Evolutionary conservation across 176 grass and related monocot species (phyloP).

Genomic region (Neostapfia colusana): DNA sequence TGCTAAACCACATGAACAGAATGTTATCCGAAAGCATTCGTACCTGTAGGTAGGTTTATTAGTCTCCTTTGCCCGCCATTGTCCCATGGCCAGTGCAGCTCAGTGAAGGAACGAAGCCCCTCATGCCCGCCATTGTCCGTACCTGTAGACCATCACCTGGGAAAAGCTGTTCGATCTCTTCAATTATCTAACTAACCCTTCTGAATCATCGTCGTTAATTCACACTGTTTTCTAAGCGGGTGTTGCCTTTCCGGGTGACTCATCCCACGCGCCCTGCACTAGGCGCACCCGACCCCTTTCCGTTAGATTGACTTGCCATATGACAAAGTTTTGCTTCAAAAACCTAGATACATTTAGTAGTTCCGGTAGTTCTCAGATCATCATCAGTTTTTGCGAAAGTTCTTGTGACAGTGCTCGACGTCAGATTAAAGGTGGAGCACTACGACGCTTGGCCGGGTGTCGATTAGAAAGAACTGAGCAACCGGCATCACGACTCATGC

Average conservation of each 20-base stretch:
- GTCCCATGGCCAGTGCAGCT: not conserved
- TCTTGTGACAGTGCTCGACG: not conserved
- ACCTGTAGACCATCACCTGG: slow-evolving; percentile 38
- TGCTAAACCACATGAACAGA: not conserved
- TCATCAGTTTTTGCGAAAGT: not conserved
- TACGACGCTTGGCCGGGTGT: not conserved
- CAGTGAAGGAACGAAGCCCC: not conserved
- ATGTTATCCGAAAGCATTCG: not conserved
- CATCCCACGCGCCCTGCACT: slow-evolving; percentile 25
- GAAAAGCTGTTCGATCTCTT: slow-evolving; percentile 24
- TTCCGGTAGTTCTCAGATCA: not conserved
- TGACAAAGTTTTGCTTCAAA: not conserved
- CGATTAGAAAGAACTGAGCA: not conserved
- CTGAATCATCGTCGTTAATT: not conserved
- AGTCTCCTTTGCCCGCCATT: not conserved
- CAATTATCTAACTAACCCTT: not conserved
- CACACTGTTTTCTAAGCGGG: slow-evolving; percentile 16
- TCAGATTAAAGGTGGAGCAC: not conserved
- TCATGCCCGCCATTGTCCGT: slow-evolving; percentile 32
- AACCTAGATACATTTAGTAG: not conserved
- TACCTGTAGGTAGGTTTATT: too few relatives aligned
- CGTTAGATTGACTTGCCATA: not conserved
- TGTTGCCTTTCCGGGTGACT: slow-evolving; percentile 19
- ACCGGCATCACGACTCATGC: not conserved
- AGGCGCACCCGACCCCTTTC: slow-evolving; percentile 11